Evolutionary conservation across 2,329 filamentous ascomycete species (phyloP), one percentile per base, ranked within the genome.

Genomic region (Leptosphaerulina australis): DNA sequence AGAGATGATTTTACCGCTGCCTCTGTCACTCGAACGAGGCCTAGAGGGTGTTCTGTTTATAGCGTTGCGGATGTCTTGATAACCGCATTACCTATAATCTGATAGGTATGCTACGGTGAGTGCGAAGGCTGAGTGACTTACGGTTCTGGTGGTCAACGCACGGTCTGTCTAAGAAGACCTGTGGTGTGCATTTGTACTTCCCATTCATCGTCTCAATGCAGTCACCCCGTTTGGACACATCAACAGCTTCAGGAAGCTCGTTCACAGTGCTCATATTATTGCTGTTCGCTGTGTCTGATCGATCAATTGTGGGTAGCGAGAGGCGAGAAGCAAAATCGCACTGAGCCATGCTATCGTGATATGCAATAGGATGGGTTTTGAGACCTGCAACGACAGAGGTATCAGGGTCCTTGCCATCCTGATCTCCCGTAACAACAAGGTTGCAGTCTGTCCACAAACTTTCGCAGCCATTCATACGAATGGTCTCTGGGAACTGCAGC

Each of bases 241-340:
- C 18, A 6, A 67, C 43, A 15, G 31, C 37, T 10, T 48, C 45
- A 5, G 24, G 12, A 7, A 62, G 46, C 11, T 18, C 37, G 3
- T 28, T 2, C 2, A 3, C 20, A 11, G 44, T 58, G 9, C 50
- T 50, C 18, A 54, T 24, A 6, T 28, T 22, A 2, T 31, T 44
- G n/a, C 63, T 38, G 24, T 29, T 26, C 5, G 41, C 25, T 10
- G 53, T 34, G 14, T 47, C 34, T 3, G 25, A 9, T 2, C 47
- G 17, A 5, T 43, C 37, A 9, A 46, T 8, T 3, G 10, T 9
- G 3, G 67, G 64, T 10, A 69, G 55, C 52, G 60, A 66, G 56
- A 67, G 69, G 5, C 58, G 58, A 2, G 67, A 69, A 2, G 68
- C 68, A 31, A 64, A 66, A 12, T 71, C 67, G 37, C 50, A 67